A percentile compares a stretch with the other conserved stretches of the same genome.
phyloP scores from a whole-genome alignment of 495 filamentous ascomycete genomes.

The Daldinia decipiens region DNA sequence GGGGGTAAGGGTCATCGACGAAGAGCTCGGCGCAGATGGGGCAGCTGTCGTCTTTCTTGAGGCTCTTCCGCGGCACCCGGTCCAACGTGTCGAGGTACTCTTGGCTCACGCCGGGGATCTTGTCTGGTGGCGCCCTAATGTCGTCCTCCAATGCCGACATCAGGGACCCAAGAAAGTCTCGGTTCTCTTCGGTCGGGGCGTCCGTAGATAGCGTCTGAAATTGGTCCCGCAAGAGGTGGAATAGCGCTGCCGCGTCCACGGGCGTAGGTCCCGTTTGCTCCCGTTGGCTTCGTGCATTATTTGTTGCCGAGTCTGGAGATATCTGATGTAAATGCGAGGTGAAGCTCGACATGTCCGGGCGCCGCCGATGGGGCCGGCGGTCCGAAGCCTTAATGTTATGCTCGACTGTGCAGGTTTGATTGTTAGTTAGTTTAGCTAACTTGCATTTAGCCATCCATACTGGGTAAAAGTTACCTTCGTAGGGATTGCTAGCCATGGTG shows the following conservation, averaged over 20 bases:
- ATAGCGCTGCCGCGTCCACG: slow-evolving; percentile 72
- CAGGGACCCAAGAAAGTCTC: slow-evolving; percentile 67
- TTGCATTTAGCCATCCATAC: slow-evolving; percentile 26
- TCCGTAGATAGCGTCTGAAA: slow-evolving; percentile 52
- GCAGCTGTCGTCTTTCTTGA: slow-evolving; percentile 76
- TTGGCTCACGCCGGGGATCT: slow-evolving; percentile 80
- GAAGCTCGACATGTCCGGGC: slow-evolving; percentile 89
- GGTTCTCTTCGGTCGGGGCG: slow-evolving; percentile 69
- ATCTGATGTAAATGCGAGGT: slow-evolving; percentile 78
- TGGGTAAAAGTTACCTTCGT: slow-evolving; percentile 52
- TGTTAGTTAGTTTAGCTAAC: not conserved
- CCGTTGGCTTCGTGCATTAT: slow-evolving; percentile 54
- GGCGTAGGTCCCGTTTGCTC: slow-evolving; percentile 76
- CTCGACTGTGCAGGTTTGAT: slow-evolving; percentile 70
- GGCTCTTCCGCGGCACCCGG: slow-evolving; percentile 73
- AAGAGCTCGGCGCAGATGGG: slow-evolving; percentile 88
- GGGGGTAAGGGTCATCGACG: slow-evolving; percentile 78
- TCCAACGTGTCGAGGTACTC: slow-evolving; percentile 84
- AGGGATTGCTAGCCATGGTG: slow-evolving; percentile 57
- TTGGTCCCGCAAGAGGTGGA: slow-evolving; percentile 63
- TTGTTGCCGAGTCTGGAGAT: slow-evolving; percentile 51
- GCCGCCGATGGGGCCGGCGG: slow-evolving; percentile 61
- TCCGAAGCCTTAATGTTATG: slow-evolving; percentile 72
- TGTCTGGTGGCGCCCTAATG: slow-evolving; percentile 71
- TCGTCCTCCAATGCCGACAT: slow-evolving; percentile 69